Evolutionary conservation across 139 green algal genomes (phyloP), one percentile per base, ranked within the genome.

Genomic region (Closterium sp.): DNA sequence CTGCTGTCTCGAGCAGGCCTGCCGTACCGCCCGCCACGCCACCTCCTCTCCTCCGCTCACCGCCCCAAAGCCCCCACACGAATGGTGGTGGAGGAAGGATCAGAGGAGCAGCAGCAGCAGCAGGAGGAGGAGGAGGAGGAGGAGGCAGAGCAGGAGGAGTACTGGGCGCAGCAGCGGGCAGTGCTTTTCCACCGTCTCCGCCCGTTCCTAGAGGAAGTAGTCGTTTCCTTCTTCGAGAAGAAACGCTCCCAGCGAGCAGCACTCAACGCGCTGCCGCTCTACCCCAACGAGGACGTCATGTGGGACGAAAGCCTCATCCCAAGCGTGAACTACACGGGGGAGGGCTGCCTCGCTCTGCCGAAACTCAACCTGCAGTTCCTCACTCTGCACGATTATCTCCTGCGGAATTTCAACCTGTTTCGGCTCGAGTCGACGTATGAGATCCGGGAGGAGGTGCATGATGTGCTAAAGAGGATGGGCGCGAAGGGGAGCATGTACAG

Each of bases 281-380:
- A 99, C 95, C 98, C 98, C 17, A 99, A 97, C 29, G 98, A 99
- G 94, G 90, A 95, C 29, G 92, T 99, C 73, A 96, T 99, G 88
- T 99, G 97, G 96, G 97, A 99, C 91, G 96, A 98, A 91, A 96
- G 96, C 88, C 95, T 98, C 93, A 94, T 98, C 11, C 96, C 96
- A 29, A 95, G 50, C 38, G 88, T 91, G 45, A 62, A 95, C 89
- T 94, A 91, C 90, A 94, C 93, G 92, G 97, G 96, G 9, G 96
- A 98, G 89, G 90, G 92, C 31, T 96, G 96, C 45, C 95, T 99
- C 45, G 97, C 98, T 27, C 96, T 99, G 89, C 98, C 98, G 31
- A 99, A 99, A 95, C 96, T 99, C 32, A 99, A 99, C 96, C 96
- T 99, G 88, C 98, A 99, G 96, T 99, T 99, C 95, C 96, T 99